A percentile compares a stretch with the other conserved stretches of the same genome.
phyloP scores from a whole-genome alignment of 306 rosid genomes.

The Inga laurina region DNA sequence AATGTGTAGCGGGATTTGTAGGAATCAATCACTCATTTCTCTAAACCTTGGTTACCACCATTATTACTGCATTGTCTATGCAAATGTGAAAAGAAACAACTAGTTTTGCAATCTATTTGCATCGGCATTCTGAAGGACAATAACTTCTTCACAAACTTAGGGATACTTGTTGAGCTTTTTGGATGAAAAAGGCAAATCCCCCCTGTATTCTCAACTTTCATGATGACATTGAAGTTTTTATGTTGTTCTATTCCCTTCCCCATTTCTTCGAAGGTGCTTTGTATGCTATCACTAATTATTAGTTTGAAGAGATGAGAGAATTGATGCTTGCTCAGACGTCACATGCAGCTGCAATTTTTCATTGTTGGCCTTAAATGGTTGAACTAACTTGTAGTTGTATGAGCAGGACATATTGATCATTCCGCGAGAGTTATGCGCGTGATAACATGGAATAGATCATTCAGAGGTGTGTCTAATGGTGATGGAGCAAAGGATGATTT shows the following conservation, averaged over 20 bases:
- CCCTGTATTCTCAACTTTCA: not conserved
- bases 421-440: slow-evolving; percentile 70
- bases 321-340: not conserved
- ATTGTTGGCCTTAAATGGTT: not conserved
- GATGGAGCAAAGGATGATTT: slow-evolving; percentile 55
- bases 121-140: not conserved
- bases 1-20: not conserved
- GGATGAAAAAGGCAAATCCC: not conserved
- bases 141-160: not conserved
- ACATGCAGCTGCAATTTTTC: not conserved
- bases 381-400: not conserved
- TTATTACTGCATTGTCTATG: not conserved
- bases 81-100: not conserved
- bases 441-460: slow-evolving; percentile 61
- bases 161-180: not conserved
- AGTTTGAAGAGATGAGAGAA: not conserved
- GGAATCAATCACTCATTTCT: not conserved
- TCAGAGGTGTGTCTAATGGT: slow-evolving; percentile 56
- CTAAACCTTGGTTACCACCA: not conserved
- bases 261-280: not conserved
- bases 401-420: slow-evolving; percentile 65
- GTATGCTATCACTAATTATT: not conserved
- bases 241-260: not conserved
- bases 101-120: not conserved
- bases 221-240: not conserved